phyloP scores from a whole-genome alignment of 768 basidiomycete species.

The Pisolithus marmoratus region DNA sequence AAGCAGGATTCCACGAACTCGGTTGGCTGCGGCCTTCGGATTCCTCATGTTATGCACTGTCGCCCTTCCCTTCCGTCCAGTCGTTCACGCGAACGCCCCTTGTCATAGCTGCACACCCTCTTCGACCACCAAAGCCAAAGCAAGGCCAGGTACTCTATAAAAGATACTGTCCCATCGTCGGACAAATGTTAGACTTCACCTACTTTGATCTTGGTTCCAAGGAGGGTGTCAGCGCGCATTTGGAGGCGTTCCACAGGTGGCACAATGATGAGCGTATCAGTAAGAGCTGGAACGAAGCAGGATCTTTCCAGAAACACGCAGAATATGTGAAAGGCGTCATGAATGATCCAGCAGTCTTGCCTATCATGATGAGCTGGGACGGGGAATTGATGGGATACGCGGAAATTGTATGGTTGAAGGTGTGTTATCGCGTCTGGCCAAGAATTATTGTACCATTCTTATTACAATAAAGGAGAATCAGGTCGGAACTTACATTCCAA shows the following conservation, averaged over 20 bases:
- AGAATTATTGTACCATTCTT: too few species aligned
- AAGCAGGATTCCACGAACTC: constrained; percentile 22
- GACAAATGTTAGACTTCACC: constrained; percentile 27
- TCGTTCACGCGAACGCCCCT: constrained; percentile 41
- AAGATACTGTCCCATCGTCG: constrained; percentile 29
- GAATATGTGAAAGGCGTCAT: constrained; percentile 32
- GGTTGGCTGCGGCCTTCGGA: constrained; percentile 28
- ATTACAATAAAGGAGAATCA: constrained; percentile 11
- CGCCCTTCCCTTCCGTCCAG: constrained; percentile 31
- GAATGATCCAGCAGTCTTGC: constrained; percentile 34
- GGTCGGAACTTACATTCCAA: constrained; percentile 20
- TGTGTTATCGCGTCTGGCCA: constrained; percentile 16
- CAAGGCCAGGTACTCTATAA: constrained; percentile 37
- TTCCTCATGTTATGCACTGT: constrained; percentile 14
- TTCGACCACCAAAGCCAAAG: constrained; percentile 43
- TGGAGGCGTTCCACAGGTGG: constrained; percentile 43
- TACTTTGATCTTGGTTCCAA: constrained; percentile 20
- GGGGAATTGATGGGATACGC: constrained; percentile 37
- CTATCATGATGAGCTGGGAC: constrained; percentile 45
- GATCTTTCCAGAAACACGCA: constrained; percentile 39
- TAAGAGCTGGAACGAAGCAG: constrained; percentile 40
- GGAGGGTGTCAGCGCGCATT: constrained; percentile 21
- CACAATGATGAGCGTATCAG: constrained; percentile 46
- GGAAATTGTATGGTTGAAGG: constrained; percentile 44
- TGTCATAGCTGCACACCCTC: constrained; percentile 47